phyloP scores from a whole-genome alignment of 2,329 filamentous ascomycete species.

The Neophaeococcomyces mojaviensis region DNA sequence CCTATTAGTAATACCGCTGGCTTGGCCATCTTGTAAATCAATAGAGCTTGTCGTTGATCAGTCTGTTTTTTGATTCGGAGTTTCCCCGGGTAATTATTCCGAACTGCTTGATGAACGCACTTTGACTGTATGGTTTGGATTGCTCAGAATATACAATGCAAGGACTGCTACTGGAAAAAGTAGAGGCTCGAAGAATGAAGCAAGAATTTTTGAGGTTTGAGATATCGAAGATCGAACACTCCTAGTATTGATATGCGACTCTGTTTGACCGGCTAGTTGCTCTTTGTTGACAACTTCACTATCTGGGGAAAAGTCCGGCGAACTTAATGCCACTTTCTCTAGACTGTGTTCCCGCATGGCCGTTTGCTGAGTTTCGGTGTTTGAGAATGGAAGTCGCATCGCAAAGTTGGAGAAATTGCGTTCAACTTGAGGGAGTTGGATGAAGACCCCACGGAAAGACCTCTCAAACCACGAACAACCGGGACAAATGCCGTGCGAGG shows the following conservation, averaged over 20 bases:
- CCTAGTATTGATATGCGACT: too few relatives aligned
- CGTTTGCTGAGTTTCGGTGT: too few relatives aligned
- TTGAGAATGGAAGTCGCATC: not conserved
- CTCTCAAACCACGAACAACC: not conserved
- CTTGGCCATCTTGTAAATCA: constrained; percentile 20
- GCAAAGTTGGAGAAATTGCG: not conserved
- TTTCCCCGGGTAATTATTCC: not conserved
- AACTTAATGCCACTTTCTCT: too few relatives aligned
- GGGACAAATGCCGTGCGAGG: constrained; percentile 5
- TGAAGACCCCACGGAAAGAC: constrained; percentile 4
- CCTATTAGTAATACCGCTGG: constrained; percentile 38
- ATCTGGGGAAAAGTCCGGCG: too few relatives aligned
- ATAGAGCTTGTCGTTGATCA: not conserved
- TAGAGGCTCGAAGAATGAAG: constrained; percentile 4
- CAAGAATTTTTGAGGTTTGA: not conserved
- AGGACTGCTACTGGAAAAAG: constrained; percentile 4
- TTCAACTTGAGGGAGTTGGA: not conserved
- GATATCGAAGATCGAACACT: too few relatives aligned
- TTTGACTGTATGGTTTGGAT: not conserved
- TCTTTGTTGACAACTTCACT: too few relatives aligned
- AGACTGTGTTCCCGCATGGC: too few relatives aligned
- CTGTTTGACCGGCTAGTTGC: too few relatives aligned
- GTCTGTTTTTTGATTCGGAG: not conserved
- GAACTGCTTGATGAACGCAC: not conserved
- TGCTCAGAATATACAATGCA: not conserved